These are phyloP conservation scores for Metarhizium robertsii DNA, from an alignment of 2,329 filamentous ascomycete genomes.

Conservation along the genomic window DNA sequence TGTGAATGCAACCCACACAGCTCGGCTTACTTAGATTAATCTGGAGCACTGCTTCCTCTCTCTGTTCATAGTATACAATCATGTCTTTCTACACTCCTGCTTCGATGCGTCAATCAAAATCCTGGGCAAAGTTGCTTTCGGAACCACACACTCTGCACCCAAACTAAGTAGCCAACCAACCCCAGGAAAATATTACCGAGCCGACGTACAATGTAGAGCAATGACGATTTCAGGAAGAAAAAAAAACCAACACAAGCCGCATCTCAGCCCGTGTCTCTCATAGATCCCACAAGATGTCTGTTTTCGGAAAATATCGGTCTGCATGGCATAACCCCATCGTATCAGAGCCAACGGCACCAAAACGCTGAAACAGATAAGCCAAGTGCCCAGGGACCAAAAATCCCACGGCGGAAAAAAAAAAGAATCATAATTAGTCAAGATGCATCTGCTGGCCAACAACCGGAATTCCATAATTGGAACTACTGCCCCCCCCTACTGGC, in stretches of 20 bases:
- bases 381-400: not conserved
- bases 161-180: not conserved
- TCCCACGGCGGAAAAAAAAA: not conserved
- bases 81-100: no score
- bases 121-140: no score
- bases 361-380: not conserved
- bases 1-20: not conserved
- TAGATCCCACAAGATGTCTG: not conserved
- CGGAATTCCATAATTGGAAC: not conserved
- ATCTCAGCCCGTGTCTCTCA: not conserved
- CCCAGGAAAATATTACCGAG: not conserved
- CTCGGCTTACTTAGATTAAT: not conserved
- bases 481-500: not conserved
- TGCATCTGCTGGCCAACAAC: not conserved
- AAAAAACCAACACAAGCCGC: not conserved
- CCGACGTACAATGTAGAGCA: not conserved
- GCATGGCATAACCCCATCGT: not conserved
- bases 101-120: no score
- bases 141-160: not conserved
- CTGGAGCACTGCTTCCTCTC: not conserved
- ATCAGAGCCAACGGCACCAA: not conserved
- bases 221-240: not conserved
- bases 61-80: not conserved
- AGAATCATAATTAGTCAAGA: not conserved
- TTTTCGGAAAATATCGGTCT: not conserved